A percentile compares a stretch with the other conserved stretches of the same genome.
phyloP scores from a whole-genome alignment of 352 stramenopile genomes.

The Pythium oligandrum region DNA sequence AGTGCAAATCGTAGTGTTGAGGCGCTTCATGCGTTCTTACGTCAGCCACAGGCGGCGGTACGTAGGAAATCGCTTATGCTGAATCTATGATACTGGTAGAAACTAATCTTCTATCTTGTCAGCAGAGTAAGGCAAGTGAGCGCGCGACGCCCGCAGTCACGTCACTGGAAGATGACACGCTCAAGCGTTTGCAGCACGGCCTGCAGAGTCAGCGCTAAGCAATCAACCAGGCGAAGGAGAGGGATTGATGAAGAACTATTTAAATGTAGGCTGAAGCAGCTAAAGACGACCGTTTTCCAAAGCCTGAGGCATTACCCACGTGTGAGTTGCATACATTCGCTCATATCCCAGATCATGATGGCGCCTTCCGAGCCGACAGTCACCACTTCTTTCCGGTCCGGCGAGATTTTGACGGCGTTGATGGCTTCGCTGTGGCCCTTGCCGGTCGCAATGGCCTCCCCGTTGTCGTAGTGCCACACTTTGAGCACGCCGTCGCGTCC shows the following conservation, averaged over 20 bases:
- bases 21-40: neutral
- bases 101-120: too few relatives aligned
- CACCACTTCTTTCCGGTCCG: conserved; percentile 90
- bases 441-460: conserved; percentile 81
- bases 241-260: neutral
- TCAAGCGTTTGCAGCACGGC: neutral
- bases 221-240: conserved; percentile 1
- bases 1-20: neutral
- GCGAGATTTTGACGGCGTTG: conserved; percentile 90
- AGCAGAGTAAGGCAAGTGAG: too few relatives aligned
- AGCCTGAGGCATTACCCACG: conserved; percentile 2
- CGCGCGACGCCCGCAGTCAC: too few relatives aligned
- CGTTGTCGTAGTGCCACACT: conserved; percentile 97
- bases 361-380: conserved; percentile 93
- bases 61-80: too few relatives aligned
- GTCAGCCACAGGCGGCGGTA: too few relatives aligned
- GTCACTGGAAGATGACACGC: neutral
- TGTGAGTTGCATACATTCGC: conserved; percentile 15
- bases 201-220: conserved; percentile 1
- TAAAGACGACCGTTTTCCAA: too few relatives aligned
- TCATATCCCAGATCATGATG: conserved; percentile 95
- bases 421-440: conserved; percentile 93
- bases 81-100: too few relatives aligned
- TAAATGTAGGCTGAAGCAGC: neutral
- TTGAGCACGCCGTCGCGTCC: conserved; percentile 90